Evolutionary conservation across 768 basidiomycete species (phyloP).

Genomic region (Gyrodon lividus): DNA sequence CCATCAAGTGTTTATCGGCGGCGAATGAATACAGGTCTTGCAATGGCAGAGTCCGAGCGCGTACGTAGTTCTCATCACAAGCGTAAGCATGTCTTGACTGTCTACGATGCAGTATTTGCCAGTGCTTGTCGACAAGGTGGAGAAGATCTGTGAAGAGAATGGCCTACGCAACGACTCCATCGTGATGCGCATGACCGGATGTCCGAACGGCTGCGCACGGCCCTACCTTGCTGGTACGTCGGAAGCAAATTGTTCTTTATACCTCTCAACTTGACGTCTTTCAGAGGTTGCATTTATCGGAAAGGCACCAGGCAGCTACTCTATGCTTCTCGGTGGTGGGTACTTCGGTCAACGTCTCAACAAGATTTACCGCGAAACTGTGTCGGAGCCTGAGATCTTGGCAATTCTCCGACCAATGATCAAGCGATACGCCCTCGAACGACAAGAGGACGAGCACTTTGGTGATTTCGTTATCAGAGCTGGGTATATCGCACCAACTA

Average conservation of each 20-base stretch:
- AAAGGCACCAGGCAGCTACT: constrained; percentile 89
- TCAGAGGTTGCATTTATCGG: constrained; percentile 94
- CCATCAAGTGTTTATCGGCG: neutral
- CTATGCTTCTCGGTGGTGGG: constrained; percentile 95
- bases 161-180: constrained; percentile 93
- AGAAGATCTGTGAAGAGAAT: constrained; percentile 90
- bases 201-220: constrained; percentile 90
- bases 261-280: neutral
- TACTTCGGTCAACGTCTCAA: constrained; percentile 93
- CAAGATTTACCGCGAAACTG: constrained; percentile 92
- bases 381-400: constrained; percentile 89
- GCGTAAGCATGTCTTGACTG: constrained; percentile 36
- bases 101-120: constrained; percentile 73
- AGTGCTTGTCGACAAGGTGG: constrained; percentile 89
- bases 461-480: constrained; percentile 94
- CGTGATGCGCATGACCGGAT: constrained; percentile 99
- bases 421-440: constrained; percentile 86
- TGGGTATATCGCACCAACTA: constrained; percentile 86
- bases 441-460: constrained; percentile 85
- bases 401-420: constrained; percentile 91
- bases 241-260: neutral
- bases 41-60: constrained; percentile 78
- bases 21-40: constrained; percentile 44
- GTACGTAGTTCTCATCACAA: constrained; percentile 34
- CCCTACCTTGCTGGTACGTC: constrained; percentile 83